Percentiles rank a stretch among this genome's conserved stretches.
These are phyloP conservation scores for Hygrophila difformis DNA, from an alignment of 257 asterid genomes.

Conservation along the genomic window DNA sequence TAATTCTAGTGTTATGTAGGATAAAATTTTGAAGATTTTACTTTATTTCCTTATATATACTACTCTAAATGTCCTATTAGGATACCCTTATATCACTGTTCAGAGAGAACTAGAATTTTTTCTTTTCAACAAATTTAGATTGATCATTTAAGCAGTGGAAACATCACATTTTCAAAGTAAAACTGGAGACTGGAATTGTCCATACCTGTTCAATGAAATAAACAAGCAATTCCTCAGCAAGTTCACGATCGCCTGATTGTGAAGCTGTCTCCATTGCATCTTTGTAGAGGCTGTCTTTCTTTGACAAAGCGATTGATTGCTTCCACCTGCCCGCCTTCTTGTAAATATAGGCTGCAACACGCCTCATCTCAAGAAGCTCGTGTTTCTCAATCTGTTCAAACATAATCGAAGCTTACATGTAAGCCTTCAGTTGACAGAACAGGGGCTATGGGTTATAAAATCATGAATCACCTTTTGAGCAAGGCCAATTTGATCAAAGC, in stretches of 20 bases:
- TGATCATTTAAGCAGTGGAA: too few species aligned
- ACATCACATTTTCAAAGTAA: too few species aligned
- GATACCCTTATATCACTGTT: too few species aligned
- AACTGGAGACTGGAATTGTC: background rate
- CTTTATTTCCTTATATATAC: too few species aligned
- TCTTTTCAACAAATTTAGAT: too few species aligned
- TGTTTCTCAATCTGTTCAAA: slow-evolving; percentile 88
- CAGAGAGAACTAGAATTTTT: too few species aligned
- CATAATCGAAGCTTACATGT: slow-evolving; percentile 3
- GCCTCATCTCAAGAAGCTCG: slow-evolving; percentile 99
- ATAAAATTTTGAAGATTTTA: too few species aligned
- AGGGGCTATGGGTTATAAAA: slow-evolving; percentile 6
- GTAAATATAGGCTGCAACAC: slow-evolving; percentile 97
- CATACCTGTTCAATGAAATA: slow-evolving; percentile 91
- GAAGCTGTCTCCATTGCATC: slow-evolving; percentile 99
- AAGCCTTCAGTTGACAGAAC: slow-evolving; percentile 13
- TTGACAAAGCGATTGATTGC: slow-evolving; percentile 92
- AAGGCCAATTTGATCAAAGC: slow-evolving; percentile 94
- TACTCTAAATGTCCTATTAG: too few species aligned
- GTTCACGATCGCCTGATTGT: slow-evolving; percentile 99
- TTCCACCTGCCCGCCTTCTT: slow-evolving; percentile 99
- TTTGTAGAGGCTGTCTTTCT: slow-evolving; percentile 91
- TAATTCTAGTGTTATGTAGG: too few species aligned
- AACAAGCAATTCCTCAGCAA: slow-evolving; percentile 97
- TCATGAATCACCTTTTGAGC: slow-evolving; percentile 76